These are phyloP conservation scores for Candida dajiaensis DNA, from an alignment of 805 yeast genomes.

Conservation along the genomic window DNA sequence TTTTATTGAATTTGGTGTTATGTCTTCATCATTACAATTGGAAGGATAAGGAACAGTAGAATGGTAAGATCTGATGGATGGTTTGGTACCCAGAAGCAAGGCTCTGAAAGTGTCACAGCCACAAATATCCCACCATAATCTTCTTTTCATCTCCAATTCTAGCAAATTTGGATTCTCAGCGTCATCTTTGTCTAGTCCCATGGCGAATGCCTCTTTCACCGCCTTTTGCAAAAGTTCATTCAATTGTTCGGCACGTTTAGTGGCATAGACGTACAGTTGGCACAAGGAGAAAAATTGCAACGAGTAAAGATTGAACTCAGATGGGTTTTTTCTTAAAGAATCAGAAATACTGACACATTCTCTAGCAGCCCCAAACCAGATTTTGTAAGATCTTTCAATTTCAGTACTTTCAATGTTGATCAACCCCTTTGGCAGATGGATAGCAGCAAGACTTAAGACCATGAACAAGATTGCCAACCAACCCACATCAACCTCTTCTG, in stretches of 20 bases:
- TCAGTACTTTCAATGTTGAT: conserved; percentile 20
- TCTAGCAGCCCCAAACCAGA: conserved; percentile 24
- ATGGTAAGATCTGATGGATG: conserved; percentile 17
- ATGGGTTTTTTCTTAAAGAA: conserved; percentile 8
- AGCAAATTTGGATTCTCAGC: conserved; percentile 18
- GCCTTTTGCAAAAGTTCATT: conserved; percentile 20
- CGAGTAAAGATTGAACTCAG: conserved; percentile 14
- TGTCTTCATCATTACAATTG: conserved; percentile 26
- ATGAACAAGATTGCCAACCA: conserved; percentile 21
- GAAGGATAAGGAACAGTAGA: conserved; percentile 28
- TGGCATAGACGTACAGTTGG: conserved; percentile 25
- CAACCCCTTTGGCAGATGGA: conserved; percentile 24
- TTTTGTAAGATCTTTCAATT: conserved; percentile 21
- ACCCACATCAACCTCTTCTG: conserved; percentile 18
- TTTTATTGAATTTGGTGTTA: conserved; percentile 19
- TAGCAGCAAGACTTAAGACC: conserved; percentile 22
- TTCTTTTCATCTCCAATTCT: conserved; percentile 26
- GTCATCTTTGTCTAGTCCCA: conserved; percentile 24
- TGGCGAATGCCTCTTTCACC: conserved; percentile 18
- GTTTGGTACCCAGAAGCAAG: conserved; percentile 20
- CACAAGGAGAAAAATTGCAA: conserved; percentile 24
- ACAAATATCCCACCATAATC: conserved; percentile 28
- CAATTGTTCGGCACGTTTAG: conserved; percentile 22
- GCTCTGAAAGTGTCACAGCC: conserved; percentile 25
- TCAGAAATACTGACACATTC: conserved; percentile 20